Conservation (phyloP, 257 asterid species). For the Nicotiana sylvestris region DNA sequence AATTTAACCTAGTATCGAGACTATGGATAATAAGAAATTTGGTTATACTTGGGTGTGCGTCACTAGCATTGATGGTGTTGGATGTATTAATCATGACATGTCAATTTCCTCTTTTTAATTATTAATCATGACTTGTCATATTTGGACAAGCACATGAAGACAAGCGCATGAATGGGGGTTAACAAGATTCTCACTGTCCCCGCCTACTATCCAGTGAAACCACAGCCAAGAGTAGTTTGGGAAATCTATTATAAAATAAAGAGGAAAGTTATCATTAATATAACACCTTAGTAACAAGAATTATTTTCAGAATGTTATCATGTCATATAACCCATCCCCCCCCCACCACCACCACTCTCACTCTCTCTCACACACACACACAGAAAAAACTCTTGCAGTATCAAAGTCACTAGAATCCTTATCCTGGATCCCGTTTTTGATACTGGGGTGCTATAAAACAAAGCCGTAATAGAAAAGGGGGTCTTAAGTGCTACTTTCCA, state of each 20-base stretch:
- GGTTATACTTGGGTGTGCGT: background rate
- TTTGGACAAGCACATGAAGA: background rate
- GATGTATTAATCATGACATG: background rate
- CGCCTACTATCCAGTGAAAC: too few relatives aligned
- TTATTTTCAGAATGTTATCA: background rate
- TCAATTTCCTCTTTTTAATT: too few relatives aligned
- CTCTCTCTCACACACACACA: background rate
- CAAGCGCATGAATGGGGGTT: too few relatives aligned
- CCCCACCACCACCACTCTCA: background rate
- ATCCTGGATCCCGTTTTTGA: background rate
- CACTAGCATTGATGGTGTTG: conserved; percentile 5
- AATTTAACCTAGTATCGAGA: background rate
- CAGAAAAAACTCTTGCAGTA: background rate
- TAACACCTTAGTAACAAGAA: background rate
- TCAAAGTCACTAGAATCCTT: background rate
- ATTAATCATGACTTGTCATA: background rate
- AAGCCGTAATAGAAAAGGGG: background rate
- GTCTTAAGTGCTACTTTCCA: background rate
- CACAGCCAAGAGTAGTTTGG: background rate
- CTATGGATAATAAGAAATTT: background rate
- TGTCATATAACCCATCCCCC: background rate
- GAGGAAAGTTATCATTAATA: background rate
- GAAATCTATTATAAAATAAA: background rate
- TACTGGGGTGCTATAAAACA: background rate
- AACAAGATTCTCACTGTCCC: too few relatives aligned